Base-by-base conservation (phyloP, 176 grass and related monocot genomes). In the Poa annua region DNA sequence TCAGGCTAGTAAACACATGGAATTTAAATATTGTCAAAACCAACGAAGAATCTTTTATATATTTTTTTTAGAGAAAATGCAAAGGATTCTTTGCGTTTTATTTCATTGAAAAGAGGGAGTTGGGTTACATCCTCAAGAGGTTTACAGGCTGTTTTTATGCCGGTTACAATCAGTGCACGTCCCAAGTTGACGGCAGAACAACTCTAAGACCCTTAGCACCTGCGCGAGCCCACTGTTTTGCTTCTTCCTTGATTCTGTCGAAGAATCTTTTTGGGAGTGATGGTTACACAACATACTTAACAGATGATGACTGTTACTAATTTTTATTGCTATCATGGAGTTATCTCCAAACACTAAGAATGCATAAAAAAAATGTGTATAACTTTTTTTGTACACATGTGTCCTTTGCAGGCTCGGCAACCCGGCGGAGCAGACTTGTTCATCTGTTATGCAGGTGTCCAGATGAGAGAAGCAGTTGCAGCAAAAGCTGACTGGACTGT, bases 401-500 rank as follows among this genome's bases (percentile, higher is more conserved):
- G 45, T 71, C 44, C 47, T 44, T 44, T 88, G 25, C 80, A 98
- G 92, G 96, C 89, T 81, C 85, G 90, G 77, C 88, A 88, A 76
- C 96, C 85, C 76, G 89, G 92, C 3, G 92, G 92, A 53, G 91
- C 91, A 25, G 87, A 92, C 63, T 78, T 98, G 69, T 98, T 98
- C 64, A 88, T 98, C 60, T 98, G 92, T 63, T 98, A 93, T 36
- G 87, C 96, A 0, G 96, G 96, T 57, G 92, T 95, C 39, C 96
- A 93, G 77, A 88, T 93, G 91, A 89, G 96, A 77, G 92, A 85
- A 84, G 39, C 91, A 47, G 96, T 98, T 57, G 89, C 87, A 36
- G 79, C 74, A 15, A 81, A 88, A 49, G 88, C 96, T 3, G 92
- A 98, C 78, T 98, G 92, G 96, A 86, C 90, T 15, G 74, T 98